Base-by-base conservation (phyloP, 2,329 filamentous ascomycete genomes). In the Cladosporium sp. region DNA sequence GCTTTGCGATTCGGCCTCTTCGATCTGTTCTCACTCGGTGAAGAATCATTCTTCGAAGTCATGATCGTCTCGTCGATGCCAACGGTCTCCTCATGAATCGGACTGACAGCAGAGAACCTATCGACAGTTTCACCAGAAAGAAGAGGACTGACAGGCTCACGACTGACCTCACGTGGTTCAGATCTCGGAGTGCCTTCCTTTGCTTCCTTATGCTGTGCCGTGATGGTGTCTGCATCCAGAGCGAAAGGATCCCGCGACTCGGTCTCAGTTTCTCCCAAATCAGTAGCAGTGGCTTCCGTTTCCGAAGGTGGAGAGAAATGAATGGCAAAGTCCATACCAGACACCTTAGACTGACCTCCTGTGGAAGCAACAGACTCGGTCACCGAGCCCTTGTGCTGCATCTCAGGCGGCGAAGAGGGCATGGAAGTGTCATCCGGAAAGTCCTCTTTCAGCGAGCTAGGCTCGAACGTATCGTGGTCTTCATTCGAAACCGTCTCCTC, bases 221-320 rank as follows among this genome's bases (percentile, higher is more conserved):
- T 66, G 41, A 66, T 63, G 12, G 63, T 66, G 41, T 66, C 63
- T 3, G 62, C 63, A 38, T 66, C 62, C 8, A 65, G 53, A 5
- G 58, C 55, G 36, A 66, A 66, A 4, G 61, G 62, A 32, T 66
- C 59, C 16, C 56, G 53, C 9, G 63, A 64, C 39, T 64, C 58
- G 4, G 63, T 65, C 50, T 66, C 62, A 2, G 57, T 53, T 38
- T 48, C 50, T 11, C 47, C 52, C 29, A 53, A 39, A 7, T 62
- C 58, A 2, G 57, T 54, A 18, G 54, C 56, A 18, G 59, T 57
- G 1, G 59, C 62, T 13, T 52, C 51, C 8, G 58, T 62, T 36
- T 66, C 63, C 7, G 59, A 53, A 4, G 61, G 62, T 18, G 55
- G 55, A 3, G 60, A 61, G 50, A 64, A 66, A n/a, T 59, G 63